Percentiles rank a stretch among this genome's conserved stretches.
Evolutionary conservation across 495 filamentous ascomycete genomes (phyloP).

Genomic region (Copromyces sp.): DNA sequence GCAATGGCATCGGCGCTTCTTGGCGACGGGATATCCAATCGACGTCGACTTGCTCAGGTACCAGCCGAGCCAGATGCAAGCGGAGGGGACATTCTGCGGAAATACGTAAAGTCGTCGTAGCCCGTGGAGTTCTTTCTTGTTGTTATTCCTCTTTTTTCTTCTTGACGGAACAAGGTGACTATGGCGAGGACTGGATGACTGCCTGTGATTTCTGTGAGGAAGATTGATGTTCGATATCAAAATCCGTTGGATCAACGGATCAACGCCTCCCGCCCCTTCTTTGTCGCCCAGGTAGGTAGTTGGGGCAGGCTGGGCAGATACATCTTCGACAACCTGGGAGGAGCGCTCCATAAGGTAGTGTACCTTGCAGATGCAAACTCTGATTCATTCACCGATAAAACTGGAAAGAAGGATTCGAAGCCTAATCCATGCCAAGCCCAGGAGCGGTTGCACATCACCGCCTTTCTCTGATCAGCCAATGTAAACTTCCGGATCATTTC

Average conservation of each 20-base stretch:
- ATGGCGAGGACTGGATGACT: not conserved
- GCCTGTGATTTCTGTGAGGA: not conserved
- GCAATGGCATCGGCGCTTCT: not conserved
- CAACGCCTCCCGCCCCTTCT: not conserved
- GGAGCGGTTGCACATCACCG: not conserved
- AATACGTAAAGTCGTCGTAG: not conserved
- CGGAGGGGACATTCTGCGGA: not conserved
- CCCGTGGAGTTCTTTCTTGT: not conserved
- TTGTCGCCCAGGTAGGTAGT: not conserved
- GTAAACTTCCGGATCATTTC: not conserved
- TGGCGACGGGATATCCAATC: not conserved
- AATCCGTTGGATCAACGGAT: not conserved
- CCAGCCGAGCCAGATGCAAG: not conserved
- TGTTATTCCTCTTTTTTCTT: not conserved
- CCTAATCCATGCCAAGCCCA: not conserved
- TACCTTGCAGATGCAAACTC: not conserved
- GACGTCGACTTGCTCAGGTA: not conserved
- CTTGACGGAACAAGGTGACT: not conserved
- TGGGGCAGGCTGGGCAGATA: not conserved
- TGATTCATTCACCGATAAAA: not conserved
- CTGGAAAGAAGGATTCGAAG: not conserved
- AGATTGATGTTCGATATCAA: not conserved
- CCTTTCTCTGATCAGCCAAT: not conserved
- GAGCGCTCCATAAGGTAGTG: not conserved
- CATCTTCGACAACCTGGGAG: not conserved